phyloP scores from a whole-genome alignment of 2,329 filamentous ascomycete species.

The Teratosphaeria destructans region DNA sequence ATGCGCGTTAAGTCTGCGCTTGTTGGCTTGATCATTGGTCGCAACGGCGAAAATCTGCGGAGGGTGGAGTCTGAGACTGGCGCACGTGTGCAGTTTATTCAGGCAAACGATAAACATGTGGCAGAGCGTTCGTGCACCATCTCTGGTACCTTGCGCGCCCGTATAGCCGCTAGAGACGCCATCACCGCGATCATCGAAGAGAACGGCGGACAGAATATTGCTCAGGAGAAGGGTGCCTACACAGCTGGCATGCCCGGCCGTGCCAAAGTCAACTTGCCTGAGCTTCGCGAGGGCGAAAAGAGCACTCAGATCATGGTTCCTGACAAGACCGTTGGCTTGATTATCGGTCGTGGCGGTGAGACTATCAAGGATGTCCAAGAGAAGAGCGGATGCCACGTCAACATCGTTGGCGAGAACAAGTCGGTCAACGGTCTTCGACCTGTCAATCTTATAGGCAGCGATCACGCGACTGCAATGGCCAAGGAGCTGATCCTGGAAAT shows the following conservation, averaged over 20 bases:
- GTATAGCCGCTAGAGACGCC: constrained; percentile 67
- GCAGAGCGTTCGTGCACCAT: constrained; percentile 78
- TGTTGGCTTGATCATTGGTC: constrained; percentile 82
- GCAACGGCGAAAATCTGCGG: constrained; percentile 78
- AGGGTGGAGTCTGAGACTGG: constrained; percentile 74
- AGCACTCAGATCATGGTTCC: constrained; percentile 90
- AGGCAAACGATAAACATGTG: constrained; percentile 59
- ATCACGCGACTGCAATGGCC: constrained; percentile 62
- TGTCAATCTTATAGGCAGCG: constrained; percentile 78
- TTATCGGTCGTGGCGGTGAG: constrained; percentile 87
- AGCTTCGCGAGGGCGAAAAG: constrained; percentile 68
- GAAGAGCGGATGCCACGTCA: constrained; percentile 86
- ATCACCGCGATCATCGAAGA: constrained; percentile 86
- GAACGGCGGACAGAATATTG: constrained; percentile 51
- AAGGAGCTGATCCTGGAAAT: constrained; percentile 84
- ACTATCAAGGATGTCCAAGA: constrained; percentile 90
- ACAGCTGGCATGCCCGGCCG: constrained; percentile 25
- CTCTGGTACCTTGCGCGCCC: constrained; percentile 59
- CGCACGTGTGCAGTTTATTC: constrained; percentile 80
- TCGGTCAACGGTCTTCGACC: constrained; percentile 82
- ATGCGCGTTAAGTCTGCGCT: constrained; percentile 79
- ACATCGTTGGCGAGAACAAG: constrained; percentile 88
- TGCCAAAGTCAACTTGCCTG: constrained; percentile 32
- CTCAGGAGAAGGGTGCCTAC: constrained; percentile 25
- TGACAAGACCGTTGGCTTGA: constrained; percentile 82